Evolutionary conservation across 768 basidiomycete genomes (phyloP), one percentile per base, ranked within the genome.

Genomic region (Tylopilus subfusipes): DNA sequence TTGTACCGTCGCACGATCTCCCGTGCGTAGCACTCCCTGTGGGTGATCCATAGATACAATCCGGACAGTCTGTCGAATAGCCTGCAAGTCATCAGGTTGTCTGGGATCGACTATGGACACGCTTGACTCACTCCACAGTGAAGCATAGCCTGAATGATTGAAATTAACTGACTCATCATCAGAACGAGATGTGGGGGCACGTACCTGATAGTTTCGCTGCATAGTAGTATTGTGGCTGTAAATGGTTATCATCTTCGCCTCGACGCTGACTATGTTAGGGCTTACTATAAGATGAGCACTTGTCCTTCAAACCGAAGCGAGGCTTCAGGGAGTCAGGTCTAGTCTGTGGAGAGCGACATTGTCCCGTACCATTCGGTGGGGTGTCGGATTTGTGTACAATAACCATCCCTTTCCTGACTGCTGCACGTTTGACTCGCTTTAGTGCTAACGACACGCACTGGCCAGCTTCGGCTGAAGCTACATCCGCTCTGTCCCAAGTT

Each of bases 351-450:
- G 27, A 45, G 45, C 10, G 11, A 30, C 29, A 43, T 33, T 29
- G 11, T 4, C 12, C 56, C 72, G 50, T 62, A 88, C 90, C 88
- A 76, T 80, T 81, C 5, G 94, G 94, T 25, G 83, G 86, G 8
- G 73, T 73, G 12, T 96, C 93, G 2, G 84, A 81, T 69, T 86
- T 91, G 53, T 84, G 83, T 1, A 94, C 85, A 42, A 98, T 74
- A 3, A 97, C 91, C 95, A 96, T 95, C 13, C 95, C 96, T 71
- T 98, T 98, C 55, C 96, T 77, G 10, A 98, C 84, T 21, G 85
- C 82, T 9, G 84, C 80, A 50, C 91, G 76, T 51, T 88, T 80
- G 54, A 97, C 86, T 42, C 92, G 82, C 75, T 98, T 99, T 27
- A 99, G 72, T 4, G 96, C 97, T 50, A 97, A 76, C 9, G 91